A percentile compares a stretch with the other conserved stretches of the same genome.
phyloP scores from a whole-genome alignment of 371 early-diverging fungal species.

The Syncephalastrum racemosum region DNA sequence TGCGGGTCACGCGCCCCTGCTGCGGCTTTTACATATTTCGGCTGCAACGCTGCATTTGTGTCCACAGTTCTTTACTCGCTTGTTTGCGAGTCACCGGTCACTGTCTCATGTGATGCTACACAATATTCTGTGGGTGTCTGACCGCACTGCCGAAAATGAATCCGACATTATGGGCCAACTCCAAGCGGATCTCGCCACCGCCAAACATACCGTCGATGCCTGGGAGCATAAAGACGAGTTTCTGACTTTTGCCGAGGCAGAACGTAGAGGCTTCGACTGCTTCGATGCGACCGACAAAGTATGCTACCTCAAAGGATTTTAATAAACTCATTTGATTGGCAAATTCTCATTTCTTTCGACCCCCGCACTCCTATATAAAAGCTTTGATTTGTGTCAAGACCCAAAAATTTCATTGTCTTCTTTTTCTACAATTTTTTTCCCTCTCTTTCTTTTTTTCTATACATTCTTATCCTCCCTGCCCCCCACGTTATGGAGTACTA shows the following conservation, averaged over 20 bases:
- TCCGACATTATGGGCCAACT: neutral
- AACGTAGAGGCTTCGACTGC: conserved; percentile 24
- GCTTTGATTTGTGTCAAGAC: conserved; percentile 5
- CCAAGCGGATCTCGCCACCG: conserved; percentile 6
- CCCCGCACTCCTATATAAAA: neutral
- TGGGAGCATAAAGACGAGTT: conserved; percentile 13
- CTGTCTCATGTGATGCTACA: conserved; percentile 40
- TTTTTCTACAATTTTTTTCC: conserved; percentile 2
- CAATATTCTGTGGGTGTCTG: conserved; percentile 16
- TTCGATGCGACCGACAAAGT: conserved; percentile 35
- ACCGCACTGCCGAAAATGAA: conserved; percentile 5
- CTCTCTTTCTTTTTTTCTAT: neutral
- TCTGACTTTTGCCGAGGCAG: conserved; percentile 26
- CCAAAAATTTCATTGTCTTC: conserved; percentile 6
- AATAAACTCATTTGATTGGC: conserved; percentile 9
- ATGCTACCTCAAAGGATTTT: conserved; percentile 42
- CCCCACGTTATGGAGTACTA: no score
- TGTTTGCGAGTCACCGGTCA: conserved; percentile 13
- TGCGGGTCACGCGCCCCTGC: conserved; percentile 19
- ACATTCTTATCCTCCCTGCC: neutral
- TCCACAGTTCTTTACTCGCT: conserved; percentile 25
- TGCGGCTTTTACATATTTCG: conserved; percentile 35
- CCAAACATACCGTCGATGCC: conserved; percentile 15
- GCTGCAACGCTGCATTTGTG: conserved; percentile 23
- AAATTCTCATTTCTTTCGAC: neutral